These are phyloP conservation scores for Anisodus acutangulus DNA, from an alignment of 257 asterid genomes.

Conservation along the genomic window DNA sequence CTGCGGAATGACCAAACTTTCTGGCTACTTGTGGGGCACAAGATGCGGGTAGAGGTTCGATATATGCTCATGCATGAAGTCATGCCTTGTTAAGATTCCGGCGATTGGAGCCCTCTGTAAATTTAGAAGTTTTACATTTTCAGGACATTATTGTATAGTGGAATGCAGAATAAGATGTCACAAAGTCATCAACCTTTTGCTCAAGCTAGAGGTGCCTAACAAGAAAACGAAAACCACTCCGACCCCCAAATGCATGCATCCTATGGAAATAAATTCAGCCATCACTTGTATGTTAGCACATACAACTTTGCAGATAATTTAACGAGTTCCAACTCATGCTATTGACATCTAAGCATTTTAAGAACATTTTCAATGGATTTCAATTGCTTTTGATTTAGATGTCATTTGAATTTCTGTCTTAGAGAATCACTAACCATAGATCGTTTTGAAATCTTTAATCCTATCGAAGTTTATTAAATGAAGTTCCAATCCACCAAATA, in stretches of 20 bases:
- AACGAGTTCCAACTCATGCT: not conserved
- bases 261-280: no score
- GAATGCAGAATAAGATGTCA: not conserved
- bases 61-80: constrained; percentile 81
- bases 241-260: no score
- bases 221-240: not conserved
- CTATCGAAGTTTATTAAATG: not conserved
- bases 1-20: not conserved
- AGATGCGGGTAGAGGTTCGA: constrained; percentile 64
- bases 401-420: not conserved
- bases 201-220: not conserved
- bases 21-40: constrained; percentile 17
- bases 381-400: not conserved
- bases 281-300: not conserved
- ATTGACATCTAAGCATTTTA: not conserved
- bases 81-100: constrained; percentile 83
- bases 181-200: not conserved
- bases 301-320: not conserved
- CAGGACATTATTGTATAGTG: constrained; percentile 19
- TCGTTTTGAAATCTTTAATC: not conserved
- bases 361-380: not conserved
- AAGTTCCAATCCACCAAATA: not conserved
- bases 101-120: constrained; percentile 77
- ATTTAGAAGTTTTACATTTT: constrained; percentile 22
- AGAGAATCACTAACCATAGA: not conserved